Evolutionary conservation across 768 basidiomycete genomes (phyloP).

Genomic region (Naganishia vaughanmartiniae): DNA sequence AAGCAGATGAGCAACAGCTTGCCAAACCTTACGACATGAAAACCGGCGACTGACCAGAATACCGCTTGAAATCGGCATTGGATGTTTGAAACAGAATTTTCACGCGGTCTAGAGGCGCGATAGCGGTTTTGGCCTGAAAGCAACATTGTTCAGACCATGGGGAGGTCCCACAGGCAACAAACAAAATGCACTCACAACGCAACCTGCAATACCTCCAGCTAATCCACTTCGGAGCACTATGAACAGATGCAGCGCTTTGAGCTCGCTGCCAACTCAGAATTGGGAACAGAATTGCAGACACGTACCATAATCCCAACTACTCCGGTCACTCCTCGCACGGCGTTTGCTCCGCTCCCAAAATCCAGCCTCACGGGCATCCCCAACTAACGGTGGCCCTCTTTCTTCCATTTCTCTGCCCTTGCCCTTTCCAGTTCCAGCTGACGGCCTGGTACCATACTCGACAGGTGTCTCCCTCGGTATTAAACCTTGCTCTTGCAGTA

Average conservation of each 20-base stretch:
- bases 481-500: slow-evolving; percentile 2
- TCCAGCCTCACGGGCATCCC: not conserved
- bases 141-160: not conserved
- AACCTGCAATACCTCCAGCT: slow-evolving; percentile 90
- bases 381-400: not conserved
- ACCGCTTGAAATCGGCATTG: slow-evolving; percentile 89
- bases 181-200: slow-evolving; percentile 64
- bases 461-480: slow-evolving; percentile 3
- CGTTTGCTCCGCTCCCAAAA: slow-evolving; percentile 45
- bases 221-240: slow-evolving; percentile 73
- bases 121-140: slow-evolving; percentile 80
- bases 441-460: not conserved
- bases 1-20: not conserved
- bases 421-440: not conserved
- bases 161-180: slow-evolving; percentile 13
- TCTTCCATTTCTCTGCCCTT: not conserved
- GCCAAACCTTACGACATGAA: not conserved
- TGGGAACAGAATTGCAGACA: not conserved
- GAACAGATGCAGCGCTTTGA: slow-evolving; percentile 8
- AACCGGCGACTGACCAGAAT: slow-evolving; percentile 67
- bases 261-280: not conserved
- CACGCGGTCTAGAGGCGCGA: slow-evolving; percentile 93
- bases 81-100: slow-evolving; percentile 98
- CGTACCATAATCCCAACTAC: slow-evolving; percentile 52
- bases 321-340: slow-evolving; percentile 47